A percentile compares a stretch with the other conserved stretches of the same genome.
phyloP scores from a whole-genome alignment of 495 filamentous ascomycete genomes.

The Schizothecium vesticola region DNA sequence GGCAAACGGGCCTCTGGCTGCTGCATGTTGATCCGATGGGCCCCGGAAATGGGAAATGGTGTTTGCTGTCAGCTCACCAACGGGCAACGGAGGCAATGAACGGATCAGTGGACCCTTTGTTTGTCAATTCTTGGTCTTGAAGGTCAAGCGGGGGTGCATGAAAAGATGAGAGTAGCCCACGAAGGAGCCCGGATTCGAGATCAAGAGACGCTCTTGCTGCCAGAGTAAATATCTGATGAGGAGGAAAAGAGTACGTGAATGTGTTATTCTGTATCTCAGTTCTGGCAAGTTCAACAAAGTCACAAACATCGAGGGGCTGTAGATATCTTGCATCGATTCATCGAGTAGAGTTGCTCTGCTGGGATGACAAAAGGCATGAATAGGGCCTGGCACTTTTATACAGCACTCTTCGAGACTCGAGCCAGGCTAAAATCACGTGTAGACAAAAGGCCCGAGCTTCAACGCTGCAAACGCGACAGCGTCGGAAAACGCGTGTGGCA shows the following conservation, averaged over 20 bases:
- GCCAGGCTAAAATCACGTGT: background rate
- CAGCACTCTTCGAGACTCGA: background rate
- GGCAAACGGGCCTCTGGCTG: background rate
- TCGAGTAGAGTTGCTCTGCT: background rate
- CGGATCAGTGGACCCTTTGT: background rate
- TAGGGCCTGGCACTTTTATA: background rate
- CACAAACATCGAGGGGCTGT: background rate
- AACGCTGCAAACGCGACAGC: background rate
- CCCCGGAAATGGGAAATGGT: background rate
- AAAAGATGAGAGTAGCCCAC: background rate
- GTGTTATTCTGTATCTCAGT: background rate
- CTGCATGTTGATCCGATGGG: background rate
- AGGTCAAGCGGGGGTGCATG: background rate
- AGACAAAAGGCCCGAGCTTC: background rate
- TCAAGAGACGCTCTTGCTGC: background rate
- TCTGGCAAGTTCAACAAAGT: background rate
- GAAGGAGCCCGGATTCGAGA: background rate
- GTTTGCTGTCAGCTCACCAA: background rate
- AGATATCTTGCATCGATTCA: no score
- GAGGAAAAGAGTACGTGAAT: background rate
- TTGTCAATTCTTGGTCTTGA: background rate
- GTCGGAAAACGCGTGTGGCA: background rate
- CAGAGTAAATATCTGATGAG: background rate
- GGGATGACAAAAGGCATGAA: background rate
- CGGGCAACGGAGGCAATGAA: background rate